Base-by-base conservation (phyloP, 371 early-diverging fungal species). In the Parasitella parasitica region DNA sequence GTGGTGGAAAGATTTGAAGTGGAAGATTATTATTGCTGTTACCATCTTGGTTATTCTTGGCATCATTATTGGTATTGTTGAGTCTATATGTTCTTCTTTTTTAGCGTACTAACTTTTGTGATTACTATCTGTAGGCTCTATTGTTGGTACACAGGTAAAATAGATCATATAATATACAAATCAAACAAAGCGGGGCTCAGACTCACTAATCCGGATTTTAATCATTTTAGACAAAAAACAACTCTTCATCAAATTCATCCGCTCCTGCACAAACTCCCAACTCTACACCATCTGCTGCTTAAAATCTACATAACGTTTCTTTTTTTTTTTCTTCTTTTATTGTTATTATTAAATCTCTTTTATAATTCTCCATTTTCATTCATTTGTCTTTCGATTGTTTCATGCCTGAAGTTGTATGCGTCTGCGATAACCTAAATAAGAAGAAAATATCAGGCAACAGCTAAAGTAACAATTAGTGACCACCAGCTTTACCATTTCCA, bases 1-100 rank as follows among this genome's bases (percentile, higher is more conserved):
- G 89, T 95, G 96, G 95, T 95, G 95, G 96, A 93, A 92, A 76
- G 93, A 97, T 71, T 90, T 95, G 83, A 97, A 94, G 81, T 88
- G 93, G 86, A 93, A 90, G 76, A 82, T 94, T 56, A 90, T 95
- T 54, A 87, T 97, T 53, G 91, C 80, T 37, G 76, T 87, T 18
- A 84, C 91, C 48, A 77, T 94, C 38, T 66, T 86, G 34, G 79
- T 90, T 49, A 85, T 97, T 55, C 60, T 96, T 54, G 71, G 90
- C 61, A 84, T 91, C 64, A 66, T 66, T 52, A 61, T 66, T 46
- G 66, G 66, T 66, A 61, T 34, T 32, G 13, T 20, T 24, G 30
- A 7, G 4, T n/a, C 8, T 22, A 1, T 34, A 11, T 24, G 6
- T 46, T 24, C 24, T 43, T 18, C 46, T 2, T 41, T 15, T 38